phyloP scores from a whole-genome alignment of 2,329 filamentous ascomycete genomes.

The Nigrograna mackinnonii region DNA sequence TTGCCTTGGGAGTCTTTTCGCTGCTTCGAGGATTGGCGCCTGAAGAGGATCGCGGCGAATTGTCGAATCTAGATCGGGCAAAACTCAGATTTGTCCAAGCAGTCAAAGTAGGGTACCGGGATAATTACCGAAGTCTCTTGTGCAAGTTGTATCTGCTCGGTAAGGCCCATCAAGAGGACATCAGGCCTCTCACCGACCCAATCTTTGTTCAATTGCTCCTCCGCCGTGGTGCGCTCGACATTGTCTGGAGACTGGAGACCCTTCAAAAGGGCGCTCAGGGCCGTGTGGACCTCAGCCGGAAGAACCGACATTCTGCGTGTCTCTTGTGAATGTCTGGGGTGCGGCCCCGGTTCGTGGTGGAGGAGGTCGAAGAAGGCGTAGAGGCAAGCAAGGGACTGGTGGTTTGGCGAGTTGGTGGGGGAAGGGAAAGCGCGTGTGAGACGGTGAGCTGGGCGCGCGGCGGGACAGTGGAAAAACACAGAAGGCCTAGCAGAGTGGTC shows the following conservation, averaged over 20 bases:
- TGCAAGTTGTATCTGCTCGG: constrained; percentile 85
- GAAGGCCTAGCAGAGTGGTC: background rate
- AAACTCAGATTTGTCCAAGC: background rate
- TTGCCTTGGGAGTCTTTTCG: constrained; percentile 74
- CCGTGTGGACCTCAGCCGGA: constrained; percentile 78
- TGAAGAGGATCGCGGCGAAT: constrained; percentile 92
- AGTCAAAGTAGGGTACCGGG: too few relatives aligned
- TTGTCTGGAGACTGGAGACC: constrained; percentile 92
- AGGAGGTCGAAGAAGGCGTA: too few relatives aligned
- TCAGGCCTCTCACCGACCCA: constrained; percentile 85
- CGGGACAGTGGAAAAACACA: background rate
- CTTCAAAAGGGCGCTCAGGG: constrained; percentile 83
- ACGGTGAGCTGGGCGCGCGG: too few relatives aligned
- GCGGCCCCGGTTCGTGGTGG: constrained; percentile 19
- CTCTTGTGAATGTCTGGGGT: constrained; percentile 15
- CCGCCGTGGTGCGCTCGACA: constrained; percentile 78
- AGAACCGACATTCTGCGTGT: constrained; percentile 75
- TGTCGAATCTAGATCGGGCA: constrained; percentile 69
- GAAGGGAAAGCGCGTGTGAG: too few relatives aligned
- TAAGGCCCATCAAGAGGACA: constrained; percentile 88
- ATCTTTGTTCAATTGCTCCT: constrained; percentile 87
- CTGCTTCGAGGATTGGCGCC: constrained; percentile 87
- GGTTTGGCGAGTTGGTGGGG: background rate
- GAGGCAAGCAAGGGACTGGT: constrained; percentile 1
- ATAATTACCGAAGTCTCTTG: constrained; percentile 69